A percentile compares a stretch with the other conserved stretches of the same genome.
Evolutionary conservation across 139 green algal species (phyloP).

Genomic region (Haematococcus sp.): DNA sequence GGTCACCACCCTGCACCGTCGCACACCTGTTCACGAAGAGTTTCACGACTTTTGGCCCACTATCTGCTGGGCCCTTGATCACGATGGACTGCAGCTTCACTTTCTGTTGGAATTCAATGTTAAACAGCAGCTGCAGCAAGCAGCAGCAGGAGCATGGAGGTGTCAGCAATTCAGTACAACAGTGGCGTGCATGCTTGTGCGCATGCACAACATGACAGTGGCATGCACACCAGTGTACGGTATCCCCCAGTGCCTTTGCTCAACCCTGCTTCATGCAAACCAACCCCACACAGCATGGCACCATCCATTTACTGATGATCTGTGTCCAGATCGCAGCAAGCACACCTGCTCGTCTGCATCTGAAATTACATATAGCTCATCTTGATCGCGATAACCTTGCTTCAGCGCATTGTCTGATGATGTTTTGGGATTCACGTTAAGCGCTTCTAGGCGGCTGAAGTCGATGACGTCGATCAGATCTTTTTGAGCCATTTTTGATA

Average conservation of each 20-base stretch:
- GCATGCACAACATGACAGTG: too few species aligned
- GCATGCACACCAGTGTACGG: too few species aligned
- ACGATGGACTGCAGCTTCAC: slow-evolving; percentile 44
- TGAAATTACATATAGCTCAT: slow-evolving; percentile 31
- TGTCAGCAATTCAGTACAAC: too few species aligned
- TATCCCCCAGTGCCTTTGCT: too few species aligned
- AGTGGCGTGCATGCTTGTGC: too few species aligned
- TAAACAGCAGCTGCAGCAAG: slow-evolving; percentile 38
- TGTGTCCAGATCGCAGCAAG: not conserved
- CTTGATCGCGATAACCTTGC: slow-evolving; percentile 47
- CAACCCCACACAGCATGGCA: too few species aligned
- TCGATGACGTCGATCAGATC: slow-evolving; percentile 78
- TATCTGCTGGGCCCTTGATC: slow-evolving; percentile 28
- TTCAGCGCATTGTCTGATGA: slow-evolving; percentile 11
- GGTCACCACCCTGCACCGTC: not conserved
- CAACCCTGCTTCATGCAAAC: too few species aligned
- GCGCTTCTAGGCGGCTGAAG: slow-evolving; percentile 65
- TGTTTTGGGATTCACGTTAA: slow-evolving; percentile 54
- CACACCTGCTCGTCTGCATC: slow-evolving; percentile 38
- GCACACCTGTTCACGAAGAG: not conserved
- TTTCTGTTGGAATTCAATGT: slow-evolving; percentile 45
- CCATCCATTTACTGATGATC: not conserved
- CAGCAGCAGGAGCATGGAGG: not conserved
- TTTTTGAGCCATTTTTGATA: slow-evolving; percentile 10
- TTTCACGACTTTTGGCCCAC: not conserved